These are phyloP conservation scores for Papiliotrema laurentii DNA, from an alignment of 1,284 basidiomycete species.

Conservation along the genomic window DNA sequence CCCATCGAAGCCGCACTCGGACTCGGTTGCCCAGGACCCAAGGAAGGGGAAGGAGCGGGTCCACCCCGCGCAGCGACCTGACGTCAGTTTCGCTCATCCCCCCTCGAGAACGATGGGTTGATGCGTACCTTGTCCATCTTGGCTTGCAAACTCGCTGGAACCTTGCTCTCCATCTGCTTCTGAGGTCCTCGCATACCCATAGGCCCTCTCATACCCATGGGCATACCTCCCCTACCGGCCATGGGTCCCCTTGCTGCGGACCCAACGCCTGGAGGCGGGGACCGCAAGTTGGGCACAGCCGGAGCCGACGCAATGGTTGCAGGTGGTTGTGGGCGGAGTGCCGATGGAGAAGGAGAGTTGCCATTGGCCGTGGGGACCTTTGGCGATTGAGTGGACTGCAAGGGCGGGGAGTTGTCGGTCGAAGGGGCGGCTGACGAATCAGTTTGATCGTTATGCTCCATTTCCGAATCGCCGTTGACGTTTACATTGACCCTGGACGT, in stretches of 20 bases:
- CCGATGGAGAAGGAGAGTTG: conserved; percentile 5
- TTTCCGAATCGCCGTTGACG: background rate
- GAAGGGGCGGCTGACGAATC: background rate
- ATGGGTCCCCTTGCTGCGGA: conserved; percentile 1
- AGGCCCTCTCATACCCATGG: conserved; percentile 29
- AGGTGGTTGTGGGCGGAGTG: conserved; percentile 9
- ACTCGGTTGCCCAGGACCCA: conserved; percentile 18
- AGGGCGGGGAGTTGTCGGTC: background rate
- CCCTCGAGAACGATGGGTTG: background rate
- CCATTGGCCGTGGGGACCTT: conserved; percentile 1
- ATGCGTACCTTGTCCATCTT: conserved; percentile 73
- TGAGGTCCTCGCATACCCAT: conserved; percentile 29
- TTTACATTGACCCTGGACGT: background rate
- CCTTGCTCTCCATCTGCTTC: conserved; percentile 37
- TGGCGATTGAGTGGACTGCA: background rate
- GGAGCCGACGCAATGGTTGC: conserved; percentile 15
- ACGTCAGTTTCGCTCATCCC: conserved; percentile 3
- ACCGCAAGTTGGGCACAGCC: conserved; percentile 5
- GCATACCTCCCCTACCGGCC: conserved; percentile 20
- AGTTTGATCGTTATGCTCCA: background rate
- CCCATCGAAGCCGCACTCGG: conserved; percentile 41
- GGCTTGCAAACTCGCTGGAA: conserved; percentile 84
- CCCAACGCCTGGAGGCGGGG: background rate
- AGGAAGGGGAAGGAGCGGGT: conserved; percentile 16
- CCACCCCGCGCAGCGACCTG: conserved; percentile 29